Conservation (phyloP, 2,329 filamentous ascomycete species). For the Teratosphaeria destructans region DNA sequence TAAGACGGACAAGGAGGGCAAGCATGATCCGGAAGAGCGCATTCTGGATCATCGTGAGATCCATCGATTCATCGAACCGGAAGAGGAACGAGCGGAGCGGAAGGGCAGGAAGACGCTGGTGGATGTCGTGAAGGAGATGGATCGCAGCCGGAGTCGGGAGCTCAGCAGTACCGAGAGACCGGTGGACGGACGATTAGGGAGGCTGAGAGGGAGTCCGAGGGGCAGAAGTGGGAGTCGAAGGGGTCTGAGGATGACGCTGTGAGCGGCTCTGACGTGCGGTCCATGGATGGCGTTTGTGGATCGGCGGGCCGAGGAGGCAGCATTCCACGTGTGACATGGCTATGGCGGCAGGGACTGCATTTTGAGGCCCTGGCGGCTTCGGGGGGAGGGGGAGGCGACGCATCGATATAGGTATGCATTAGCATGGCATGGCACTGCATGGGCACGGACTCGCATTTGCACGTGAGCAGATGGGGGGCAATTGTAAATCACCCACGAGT, state of each 20-base stretch:
- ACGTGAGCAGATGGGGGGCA: neutral
- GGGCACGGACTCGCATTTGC: neutral
- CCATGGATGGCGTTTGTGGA: neutral
- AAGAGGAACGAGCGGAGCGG: conserved; percentile 24
- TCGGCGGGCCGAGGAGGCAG: neutral
- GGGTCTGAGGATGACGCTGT: conserved; percentile 10
- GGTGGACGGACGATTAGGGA: neutral
- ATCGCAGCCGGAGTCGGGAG: neutral
- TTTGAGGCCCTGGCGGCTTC: neutral
- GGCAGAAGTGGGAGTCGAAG: conserved; percentile 1
- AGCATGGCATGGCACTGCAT: neutral
- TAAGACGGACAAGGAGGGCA: conserved; percentile 76
- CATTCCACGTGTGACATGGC: neutral
- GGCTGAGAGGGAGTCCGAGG: conserved; percentile 1
- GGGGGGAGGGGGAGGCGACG: too few species aligned
- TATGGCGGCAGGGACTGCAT: neutral
- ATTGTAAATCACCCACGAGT: neutral
- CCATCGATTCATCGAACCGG: conserved; percentile 66
- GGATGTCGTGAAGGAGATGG: neutral
- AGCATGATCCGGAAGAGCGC: conserved; percentile 56
- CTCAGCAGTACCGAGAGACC: neutral
- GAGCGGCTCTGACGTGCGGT: neutral
- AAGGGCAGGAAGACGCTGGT: conserved; percentile 24
- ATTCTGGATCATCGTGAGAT: conserved; percentile 78
- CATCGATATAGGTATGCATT: neutral